Conservation (phyloP, 1,284 basidiomycete species). For the Ustilago crameri region DNA sequence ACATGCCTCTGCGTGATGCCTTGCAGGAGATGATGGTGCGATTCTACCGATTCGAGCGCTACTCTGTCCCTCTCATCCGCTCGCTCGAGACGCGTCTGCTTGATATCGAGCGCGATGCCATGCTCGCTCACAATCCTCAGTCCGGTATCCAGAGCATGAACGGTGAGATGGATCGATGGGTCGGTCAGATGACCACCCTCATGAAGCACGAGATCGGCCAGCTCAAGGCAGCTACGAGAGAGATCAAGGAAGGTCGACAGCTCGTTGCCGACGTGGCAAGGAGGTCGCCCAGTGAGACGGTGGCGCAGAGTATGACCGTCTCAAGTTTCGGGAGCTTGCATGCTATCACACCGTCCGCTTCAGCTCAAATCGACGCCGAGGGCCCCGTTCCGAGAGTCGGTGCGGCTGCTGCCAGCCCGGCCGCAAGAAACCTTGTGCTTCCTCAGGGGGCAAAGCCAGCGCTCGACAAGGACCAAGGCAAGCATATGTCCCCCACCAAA, state of each 20-base stretch:
- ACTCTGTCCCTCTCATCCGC: conserved; percentile 64
- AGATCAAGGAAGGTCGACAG: conserved; percentile 56
- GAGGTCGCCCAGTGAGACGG: background rate
- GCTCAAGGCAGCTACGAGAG: conserved; percentile 56
- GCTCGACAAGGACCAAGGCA: conserved; percentile 38
- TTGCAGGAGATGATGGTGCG: conserved; percentile 66
- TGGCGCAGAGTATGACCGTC: conserved; percentile 19
- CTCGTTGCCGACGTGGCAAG: conserved; percentile 43
- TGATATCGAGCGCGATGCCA: conserved; percentile 64
- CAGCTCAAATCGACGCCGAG: conserved; percentile 42
- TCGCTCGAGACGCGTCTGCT: conserved; percentile 62
- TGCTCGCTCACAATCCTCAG: conserved; percentile 52
- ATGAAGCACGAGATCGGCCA: conserved; percentile 66
- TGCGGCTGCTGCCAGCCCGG: background rate
- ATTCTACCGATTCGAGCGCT: conserved; percentile 67
- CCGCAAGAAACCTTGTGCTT: conserved; percentile 12
- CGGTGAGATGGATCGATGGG: conserved; percentile 63
- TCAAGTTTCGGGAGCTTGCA: conserved; percentile 28
- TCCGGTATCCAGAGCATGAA: conserved; percentile 16
- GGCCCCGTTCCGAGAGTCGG: conserved; percentile 31
- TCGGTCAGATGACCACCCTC: conserved; percentile 62
- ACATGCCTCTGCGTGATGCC: conserved; percentile 55
- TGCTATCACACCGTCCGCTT: conserved; percentile 24
- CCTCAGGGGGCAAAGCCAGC: conserved; percentile 27
- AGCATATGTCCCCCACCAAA: conserved; percentile 31